phyloP scores from a whole-genome alignment of 768 basidiomycete species.

The Termitomyces bulborhizus region DNA sequence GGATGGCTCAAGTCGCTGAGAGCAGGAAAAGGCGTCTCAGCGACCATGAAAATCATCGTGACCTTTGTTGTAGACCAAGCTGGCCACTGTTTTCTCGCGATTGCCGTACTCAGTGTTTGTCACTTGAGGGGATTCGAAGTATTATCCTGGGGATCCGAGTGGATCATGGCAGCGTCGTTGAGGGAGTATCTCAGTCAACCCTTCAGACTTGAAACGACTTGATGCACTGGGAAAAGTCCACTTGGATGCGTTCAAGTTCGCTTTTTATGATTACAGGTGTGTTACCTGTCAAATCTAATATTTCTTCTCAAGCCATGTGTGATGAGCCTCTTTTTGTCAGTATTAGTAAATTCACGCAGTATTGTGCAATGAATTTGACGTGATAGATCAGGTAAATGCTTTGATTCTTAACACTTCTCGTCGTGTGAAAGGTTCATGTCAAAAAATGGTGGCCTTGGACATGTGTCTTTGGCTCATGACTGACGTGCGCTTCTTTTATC shows the following conservation, averaged over 20 bases:
- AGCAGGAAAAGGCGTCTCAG: background rate
- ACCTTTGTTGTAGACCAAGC: background rate
- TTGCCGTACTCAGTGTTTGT: background rate
- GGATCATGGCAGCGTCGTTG: background rate
- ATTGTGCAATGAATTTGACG: too few species aligned
- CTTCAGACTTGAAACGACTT: background rate
- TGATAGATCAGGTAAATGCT: background rate
- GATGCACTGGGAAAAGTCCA: background rate
- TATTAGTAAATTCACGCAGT: background rate
- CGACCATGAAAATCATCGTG: background rate
- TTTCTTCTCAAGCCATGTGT: background rate
- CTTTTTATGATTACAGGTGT: background rate
- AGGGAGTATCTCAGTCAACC: background rate
- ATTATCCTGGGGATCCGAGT: background rate
- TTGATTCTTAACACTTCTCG: background rate
- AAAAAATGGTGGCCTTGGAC: background rate
- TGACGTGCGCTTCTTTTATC: background rate
- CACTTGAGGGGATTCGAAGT: background rate
- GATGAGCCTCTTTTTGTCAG: background rate
- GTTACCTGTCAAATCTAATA: background rate
- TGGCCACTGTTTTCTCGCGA: background rate
- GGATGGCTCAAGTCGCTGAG: background rate
- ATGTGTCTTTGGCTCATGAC: background rate
- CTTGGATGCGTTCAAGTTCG: background rate
- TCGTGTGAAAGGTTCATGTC: background rate